Conservation (phyloP, 2,329 filamentous ascomycete species). For the Salinomyces thailandicus region DNA sequence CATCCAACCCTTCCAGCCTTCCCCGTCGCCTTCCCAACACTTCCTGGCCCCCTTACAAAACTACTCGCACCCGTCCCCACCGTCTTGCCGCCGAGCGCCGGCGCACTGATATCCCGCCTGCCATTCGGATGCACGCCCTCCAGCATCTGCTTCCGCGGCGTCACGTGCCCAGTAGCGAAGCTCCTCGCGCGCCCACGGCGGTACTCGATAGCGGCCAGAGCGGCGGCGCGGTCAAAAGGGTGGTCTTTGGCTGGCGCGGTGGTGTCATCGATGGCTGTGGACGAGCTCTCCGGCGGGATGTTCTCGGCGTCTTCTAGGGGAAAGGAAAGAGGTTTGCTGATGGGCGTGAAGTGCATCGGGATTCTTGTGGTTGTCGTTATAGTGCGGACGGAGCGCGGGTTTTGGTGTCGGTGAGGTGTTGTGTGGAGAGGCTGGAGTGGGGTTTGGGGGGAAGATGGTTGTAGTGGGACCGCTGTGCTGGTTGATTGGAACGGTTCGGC, state of each 20-base stretch:
- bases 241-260: constrained; percentile 5
- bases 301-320: constrained; percentile 9
- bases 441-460: constrained; percentile 25
- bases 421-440: constrained; percentile 15
- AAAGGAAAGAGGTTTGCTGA: constrained; percentile 20
- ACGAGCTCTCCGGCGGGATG: constrained; percentile 8
- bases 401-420: constrained; percentile 14
- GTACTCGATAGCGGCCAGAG: constrained; percentile 64
- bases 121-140: constrained; percentile 34
- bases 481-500: constrained; percentile 4
- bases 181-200: constrained; percentile 60
- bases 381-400: constrained; percentile 27
- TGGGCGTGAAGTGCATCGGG: constrained; percentile 37
- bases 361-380: constrained; percentile 40
- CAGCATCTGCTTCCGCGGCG: constrained; percentile 50
- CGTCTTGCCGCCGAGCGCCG: constrained; percentile 22
- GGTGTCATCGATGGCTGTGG: constrained; percentile 7
- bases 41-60: neutral
- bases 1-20: neutral
- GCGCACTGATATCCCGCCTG: constrained; percentile 39
- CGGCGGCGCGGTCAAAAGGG: constrained; percentile 53
- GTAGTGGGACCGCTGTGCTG: constrained; percentile 15
- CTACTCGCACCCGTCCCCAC: constrained; percentile 5
- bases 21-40: neutral
- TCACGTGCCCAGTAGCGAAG: constrained; percentile 52